Percentiles rank a stretch among this genome's conserved stretches.
These are phyloP conservation scores for Vaccinium myrtillus DNA, from an alignment of 148 eudicot genomes.

Conservation along the genomic window DNA sequence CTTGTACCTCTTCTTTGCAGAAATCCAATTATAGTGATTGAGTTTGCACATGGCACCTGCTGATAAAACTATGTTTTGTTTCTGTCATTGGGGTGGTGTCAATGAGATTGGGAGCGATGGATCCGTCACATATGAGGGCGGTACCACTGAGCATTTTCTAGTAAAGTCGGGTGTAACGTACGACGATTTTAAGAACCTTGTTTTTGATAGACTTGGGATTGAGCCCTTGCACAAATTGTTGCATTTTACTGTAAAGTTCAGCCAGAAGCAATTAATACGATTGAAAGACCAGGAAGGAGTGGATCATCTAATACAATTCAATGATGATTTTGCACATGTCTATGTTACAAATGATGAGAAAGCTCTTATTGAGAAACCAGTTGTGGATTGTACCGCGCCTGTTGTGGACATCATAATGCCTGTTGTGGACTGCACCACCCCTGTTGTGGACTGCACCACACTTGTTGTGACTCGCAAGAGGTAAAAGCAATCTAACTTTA, in stretches of 20 bases:
- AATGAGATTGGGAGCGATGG: background rate
- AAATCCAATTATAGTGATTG: background rate
- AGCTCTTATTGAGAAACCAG: background rate
- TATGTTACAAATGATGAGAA: slow-evolving; percentile 8
- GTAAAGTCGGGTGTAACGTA: background rate
- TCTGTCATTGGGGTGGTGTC: slow-evolving; percentile 16
- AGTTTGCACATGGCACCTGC: background rate
- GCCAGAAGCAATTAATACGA: slow-evolving; percentile 14
- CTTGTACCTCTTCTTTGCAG: slow-evolving; percentile 8
- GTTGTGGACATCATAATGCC: background rate
- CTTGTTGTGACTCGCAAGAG: slow-evolving; percentile 10
- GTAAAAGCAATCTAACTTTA: background rate
- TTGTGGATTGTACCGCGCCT: background rate
- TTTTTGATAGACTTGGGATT: slow-evolving; percentile 7
- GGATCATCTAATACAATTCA: slow-evolving; percentile 14
- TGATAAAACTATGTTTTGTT: slow-evolving; percentile 11
- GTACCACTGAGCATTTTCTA: slow-evolving; percentile 13
- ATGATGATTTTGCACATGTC: slow-evolving; percentile 2
- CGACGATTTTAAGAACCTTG: background rate
- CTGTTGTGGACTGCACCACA: background rate
- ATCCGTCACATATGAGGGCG: slow-evolving; percentile 2
- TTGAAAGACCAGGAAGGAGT: slow-evolving; percentile 18
- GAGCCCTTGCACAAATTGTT: slow-evolving; percentile 5
- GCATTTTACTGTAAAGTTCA: slow-evolving; percentile 12
- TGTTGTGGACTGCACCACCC: background rate